Percentiles rank a stretch among this genome's conserved stretches.
Evolutionary conservation across 345 rosid genomes (phyloP).

Genomic region (Excoecaria cochinchinensis): DNA sequence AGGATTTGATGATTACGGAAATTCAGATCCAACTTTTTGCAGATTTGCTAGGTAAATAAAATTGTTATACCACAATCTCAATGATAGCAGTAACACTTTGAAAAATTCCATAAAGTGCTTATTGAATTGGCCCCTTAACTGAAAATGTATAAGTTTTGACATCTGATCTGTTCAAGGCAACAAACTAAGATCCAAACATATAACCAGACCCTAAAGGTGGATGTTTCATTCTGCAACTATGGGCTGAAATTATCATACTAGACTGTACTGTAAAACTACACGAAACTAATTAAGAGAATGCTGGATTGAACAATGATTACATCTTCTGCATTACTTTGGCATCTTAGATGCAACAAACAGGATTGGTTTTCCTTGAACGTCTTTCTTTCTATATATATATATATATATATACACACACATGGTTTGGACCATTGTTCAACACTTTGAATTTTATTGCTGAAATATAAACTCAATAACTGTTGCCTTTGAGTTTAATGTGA

Average conservation of each 20-base stretch:
- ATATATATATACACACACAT: no score
- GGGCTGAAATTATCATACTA: not conserved
- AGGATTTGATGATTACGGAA: not conserved
- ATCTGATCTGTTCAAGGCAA: not conserved
- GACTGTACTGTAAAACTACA: not conserved
- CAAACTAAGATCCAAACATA: not conserved
- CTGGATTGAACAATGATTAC: not conserved
- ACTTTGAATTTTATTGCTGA: not conserved
- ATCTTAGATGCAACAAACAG: slow-evolving; percentile 8
- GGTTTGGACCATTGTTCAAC: not conserved
- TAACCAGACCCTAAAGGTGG: not conserved
- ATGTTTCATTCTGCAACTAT: not conserved
- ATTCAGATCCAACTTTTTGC: not conserved
- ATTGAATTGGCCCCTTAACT: not conserved
- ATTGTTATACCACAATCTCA: not conserved
- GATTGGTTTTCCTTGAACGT: not conserved
- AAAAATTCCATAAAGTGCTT: not conserved
- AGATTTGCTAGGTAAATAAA: not conserved
- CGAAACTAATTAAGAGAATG: not conserved
- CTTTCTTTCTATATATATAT: no score
- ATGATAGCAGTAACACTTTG: not conserved
- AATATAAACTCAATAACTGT: not conserved
- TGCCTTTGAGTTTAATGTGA: slow-evolving; percentile 1
- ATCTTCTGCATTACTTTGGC: not conserved
- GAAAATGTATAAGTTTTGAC: not conserved